phyloP scores from a whole-genome alignment of 1,139 yeast genomes.

The Kodamaea arcana region DNA sequence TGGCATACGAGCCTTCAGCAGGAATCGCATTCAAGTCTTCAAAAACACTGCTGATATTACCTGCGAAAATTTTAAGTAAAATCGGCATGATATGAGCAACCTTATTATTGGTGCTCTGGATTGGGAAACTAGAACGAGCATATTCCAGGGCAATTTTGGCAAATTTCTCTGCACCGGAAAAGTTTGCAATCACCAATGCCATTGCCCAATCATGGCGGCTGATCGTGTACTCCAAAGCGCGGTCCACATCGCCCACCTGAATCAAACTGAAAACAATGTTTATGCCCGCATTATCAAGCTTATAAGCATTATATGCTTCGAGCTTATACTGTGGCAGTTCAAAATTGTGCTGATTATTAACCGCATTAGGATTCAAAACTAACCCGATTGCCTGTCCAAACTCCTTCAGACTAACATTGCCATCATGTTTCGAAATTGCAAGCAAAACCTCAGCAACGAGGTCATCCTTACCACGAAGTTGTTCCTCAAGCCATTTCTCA shows the following conservation, averaged over 20 bases:
- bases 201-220: constrained; percentile 72
- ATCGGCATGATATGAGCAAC: constrained; percentile 56
- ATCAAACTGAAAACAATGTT: constrained; percentile 35
- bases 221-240: constrained; percentile 62
- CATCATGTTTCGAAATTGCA: constrained; percentile 26
- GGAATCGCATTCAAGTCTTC: constrained; percentile 42
- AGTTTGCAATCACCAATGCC: constrained; percentile 66
- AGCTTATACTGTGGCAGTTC: constrained; percentile 1
- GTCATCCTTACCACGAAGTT: constrained; percentile 23
- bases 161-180: constrained; percentile 62
- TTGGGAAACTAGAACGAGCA: constrained; percentile 34
- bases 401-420: constrained; percentile 23
- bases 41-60: constrained; percentile 54
- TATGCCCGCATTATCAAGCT: constrained; percentile 34
- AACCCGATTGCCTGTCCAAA: constrained; percentile 26
- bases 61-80: constrained; percentile 61
- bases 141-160: constrained; percentile 49
- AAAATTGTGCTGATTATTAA: constrained; percentile 14
- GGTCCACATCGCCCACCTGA: constrained; percentile 61
- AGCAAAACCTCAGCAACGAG: constrained; percentile 29
- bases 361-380: constrained; percentile 33
- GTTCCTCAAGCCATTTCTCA: constrained; percentile 53
- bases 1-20: constrained; percentile 47
- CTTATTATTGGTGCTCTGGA: constrained; percentile 39
- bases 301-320: constrained; percentile 26